A percentile compares a stretch with the other conserved stretches of the same genome.
Conservation (phyloP, 139 green algal genomes). For the Mesostigma viride region DNA sequence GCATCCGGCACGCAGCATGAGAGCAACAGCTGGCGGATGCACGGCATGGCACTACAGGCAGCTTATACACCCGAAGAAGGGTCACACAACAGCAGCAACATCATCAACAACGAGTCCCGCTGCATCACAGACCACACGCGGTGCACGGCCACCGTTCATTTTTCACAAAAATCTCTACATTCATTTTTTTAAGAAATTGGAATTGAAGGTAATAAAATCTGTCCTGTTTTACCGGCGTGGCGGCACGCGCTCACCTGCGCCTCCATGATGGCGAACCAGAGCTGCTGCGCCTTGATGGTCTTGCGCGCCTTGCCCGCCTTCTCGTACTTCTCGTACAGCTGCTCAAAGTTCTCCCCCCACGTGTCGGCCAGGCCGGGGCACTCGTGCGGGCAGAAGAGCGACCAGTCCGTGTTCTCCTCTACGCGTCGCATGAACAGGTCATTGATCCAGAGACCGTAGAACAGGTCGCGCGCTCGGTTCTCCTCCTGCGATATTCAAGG, state of each 20-base stretch:
- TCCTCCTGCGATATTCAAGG: constrained; percentile 48
- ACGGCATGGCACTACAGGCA: no score
- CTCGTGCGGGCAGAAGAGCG: constrained; percentile 96
- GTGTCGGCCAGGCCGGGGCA: constrained; percentile 80
- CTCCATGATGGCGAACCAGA: constrained; percentile 98
- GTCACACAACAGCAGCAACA: no score
- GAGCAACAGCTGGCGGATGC: no score
- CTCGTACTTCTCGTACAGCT: constrained; percentile 69
- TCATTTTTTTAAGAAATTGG: no score
- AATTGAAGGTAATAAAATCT: no score
- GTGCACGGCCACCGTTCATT: no score
- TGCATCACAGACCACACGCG: no score
- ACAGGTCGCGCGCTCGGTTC: constrained; percentile 85
- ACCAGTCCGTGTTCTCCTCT: constrained; percentile 76
- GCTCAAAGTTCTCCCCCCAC: constrained; percentile 87
- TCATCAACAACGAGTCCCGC: no score
- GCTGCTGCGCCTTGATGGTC: constrained; percentile 83
- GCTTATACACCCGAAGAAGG: no score
- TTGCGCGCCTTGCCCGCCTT: constrained; percentile 48
- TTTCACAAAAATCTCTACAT: no score
- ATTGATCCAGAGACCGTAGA: constrained; percentile 94
- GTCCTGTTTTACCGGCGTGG: no score
- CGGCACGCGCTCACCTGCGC: constrained; percentile 59
- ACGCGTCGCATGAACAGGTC: constrained; percentile 85
- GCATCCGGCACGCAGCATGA: no score